These are phyloP conservation scores for Blastobotrys capitulatus DNA, from an alignment of 1,139 yeast species.

Conservation along the genomic window DNA sequence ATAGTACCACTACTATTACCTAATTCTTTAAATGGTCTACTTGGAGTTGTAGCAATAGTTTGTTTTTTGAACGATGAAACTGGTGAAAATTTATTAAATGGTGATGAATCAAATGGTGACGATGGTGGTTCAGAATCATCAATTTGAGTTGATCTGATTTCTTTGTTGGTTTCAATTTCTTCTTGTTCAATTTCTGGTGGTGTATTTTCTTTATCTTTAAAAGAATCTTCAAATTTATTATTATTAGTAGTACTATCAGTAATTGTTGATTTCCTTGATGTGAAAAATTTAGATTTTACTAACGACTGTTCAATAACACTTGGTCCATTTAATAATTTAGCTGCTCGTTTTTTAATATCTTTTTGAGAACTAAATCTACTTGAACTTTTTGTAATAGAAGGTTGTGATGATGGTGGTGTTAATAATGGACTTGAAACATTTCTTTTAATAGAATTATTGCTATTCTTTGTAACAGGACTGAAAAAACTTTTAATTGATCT, in stretches of 20 bases:
- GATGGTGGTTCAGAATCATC: too few relatives aligned
- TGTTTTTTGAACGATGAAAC: too few relatives aligned
- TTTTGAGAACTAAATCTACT: background rate
- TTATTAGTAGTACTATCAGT: background rate
- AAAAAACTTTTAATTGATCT: constrained; percentile 11
- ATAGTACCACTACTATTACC: too few relatives aligned
- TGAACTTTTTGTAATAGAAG: background rate
- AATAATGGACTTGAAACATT: background rate
- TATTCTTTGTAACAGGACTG: constrained; percentile 5
- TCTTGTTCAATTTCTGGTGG: background rate
- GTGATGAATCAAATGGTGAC: too few relatives aligned
- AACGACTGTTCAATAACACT: background rate
- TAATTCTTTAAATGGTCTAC: too few relatives aligned
- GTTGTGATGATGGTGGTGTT: background rate
- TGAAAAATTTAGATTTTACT: background rate
- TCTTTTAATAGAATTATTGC: background rate
- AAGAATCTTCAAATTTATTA: too few relatives aligned
- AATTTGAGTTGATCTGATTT: too few relatives aligned
- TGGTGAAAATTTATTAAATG: too few relatives aligned
- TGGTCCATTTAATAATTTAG: background rate
- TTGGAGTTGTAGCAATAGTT: too few relatives aligned
- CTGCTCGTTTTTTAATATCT: constrained; percentile 1
- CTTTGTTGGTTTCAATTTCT: background rate
- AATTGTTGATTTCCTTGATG: background rate
- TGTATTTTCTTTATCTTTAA: background rate